Evolutionary conservation across 345 rosid genomes (phyloP).

Genomic region (Isatis tinctoria): DNA sequence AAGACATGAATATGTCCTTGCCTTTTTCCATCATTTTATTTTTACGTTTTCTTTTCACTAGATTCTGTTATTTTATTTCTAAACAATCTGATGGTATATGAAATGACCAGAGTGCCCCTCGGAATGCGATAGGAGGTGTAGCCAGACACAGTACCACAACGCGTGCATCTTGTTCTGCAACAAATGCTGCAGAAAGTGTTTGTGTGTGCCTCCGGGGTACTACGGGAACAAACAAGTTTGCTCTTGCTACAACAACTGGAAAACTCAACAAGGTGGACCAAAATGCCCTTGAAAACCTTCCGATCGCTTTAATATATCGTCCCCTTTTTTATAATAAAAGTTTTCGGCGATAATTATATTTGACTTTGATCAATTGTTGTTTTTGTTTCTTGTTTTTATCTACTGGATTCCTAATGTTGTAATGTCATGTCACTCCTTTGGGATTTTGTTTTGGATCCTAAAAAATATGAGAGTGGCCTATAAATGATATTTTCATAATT

Average conservation of each 20-base stretch:
- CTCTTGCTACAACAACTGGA: conserved; percentile 79
- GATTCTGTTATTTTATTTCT: not conserved
- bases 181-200: conserved; percentile 66
- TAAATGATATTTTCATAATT: conserved; percentile 9
- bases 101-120: conserved; percentile 62
- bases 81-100: not conserved
- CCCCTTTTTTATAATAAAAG: not conserved
- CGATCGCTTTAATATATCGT: not conserved
- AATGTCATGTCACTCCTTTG: conserved; percentile 30
- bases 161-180: conserved; percentile 64
- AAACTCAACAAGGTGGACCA: conserved; percentile 67
- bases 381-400: not conserved
- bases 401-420: conserved; percentile 8
- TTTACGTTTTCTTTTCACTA: not conserved
- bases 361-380: not conserved
- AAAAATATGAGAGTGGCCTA: conserved; percentile 27
- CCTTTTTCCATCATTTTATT: not conserved
- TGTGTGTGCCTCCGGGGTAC: conserved; percentile 74
- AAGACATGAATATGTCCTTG: not conserved
- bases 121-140: conserved; percentile 55
- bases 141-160: conserved; percentile 47
- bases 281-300: conserved; percentile 53
- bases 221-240: conserved; percentile 59
- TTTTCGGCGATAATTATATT: not conserved
- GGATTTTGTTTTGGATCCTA: conserved; percentile 17